Conservation (phyloP, 2,329 filamentous ascomycete genomes). For the Biscogniauxia mediterranea region DNA sequence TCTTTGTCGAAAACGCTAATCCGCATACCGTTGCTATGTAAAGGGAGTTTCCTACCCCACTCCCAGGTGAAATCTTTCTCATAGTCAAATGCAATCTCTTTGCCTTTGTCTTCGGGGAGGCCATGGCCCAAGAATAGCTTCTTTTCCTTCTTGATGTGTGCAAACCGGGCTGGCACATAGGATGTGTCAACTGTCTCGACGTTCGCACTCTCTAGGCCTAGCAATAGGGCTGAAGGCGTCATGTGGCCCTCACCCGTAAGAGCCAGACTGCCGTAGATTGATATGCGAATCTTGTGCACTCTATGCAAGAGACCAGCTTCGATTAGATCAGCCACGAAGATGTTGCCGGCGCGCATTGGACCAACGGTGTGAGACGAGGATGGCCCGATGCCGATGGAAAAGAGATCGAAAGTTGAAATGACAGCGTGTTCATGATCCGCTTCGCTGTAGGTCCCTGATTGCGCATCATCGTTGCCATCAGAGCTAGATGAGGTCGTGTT, state of each 20-base stretch:
- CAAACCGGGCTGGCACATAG: slow-evolving; percentile 46
- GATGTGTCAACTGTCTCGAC: slow-evolving; percentile 49
- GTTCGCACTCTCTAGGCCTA: slow-evolving; percentile 49
- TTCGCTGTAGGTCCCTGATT: slow-evolving; percentile 45
- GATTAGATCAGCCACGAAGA: slow-evolving; percentile 47
- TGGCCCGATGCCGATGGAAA: slow-evolving; percentile 51
- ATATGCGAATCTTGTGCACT: slow-evolving; percentile 47
- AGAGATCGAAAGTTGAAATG: slow-evolving; percentile 51
- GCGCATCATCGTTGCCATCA: slow-evolving; percentile 31
- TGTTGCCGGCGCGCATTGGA: slow-evolving; percentile 51
- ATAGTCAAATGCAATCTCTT: slow-evolving; percentile 49
- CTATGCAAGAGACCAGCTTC: slow-evolving; percentile 45
- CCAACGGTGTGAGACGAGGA: slow-evolving; percentile 52
- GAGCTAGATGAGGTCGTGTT: slow-evolving; percentile 16
- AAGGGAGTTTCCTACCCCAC: slow-evolving; percentile 49
- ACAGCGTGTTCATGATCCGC: slow-evolving; percentile 51
- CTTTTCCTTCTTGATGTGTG: slow-evolving; percentile 45
- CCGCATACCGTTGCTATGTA: slow-evolving; percentile 53
- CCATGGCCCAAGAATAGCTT: slow-evolving; percentile 44
- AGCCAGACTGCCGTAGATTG: slow-evolving; percentile 49
- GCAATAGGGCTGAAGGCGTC: slow-evolving; percentile 48
- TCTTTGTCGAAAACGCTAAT: slow-evolving; percentile 49
- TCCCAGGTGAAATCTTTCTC: slow-evolving; percentile 49
- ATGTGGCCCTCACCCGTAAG: slow-evolving; percentile 52
- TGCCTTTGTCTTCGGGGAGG: slow-evolving; percentile 39